These are phyloP conservation scores for Phellinidium pouzarii DNA, from an alignment of 1,284 basidiomycete species.

Conservation along the genomic window DNA sequence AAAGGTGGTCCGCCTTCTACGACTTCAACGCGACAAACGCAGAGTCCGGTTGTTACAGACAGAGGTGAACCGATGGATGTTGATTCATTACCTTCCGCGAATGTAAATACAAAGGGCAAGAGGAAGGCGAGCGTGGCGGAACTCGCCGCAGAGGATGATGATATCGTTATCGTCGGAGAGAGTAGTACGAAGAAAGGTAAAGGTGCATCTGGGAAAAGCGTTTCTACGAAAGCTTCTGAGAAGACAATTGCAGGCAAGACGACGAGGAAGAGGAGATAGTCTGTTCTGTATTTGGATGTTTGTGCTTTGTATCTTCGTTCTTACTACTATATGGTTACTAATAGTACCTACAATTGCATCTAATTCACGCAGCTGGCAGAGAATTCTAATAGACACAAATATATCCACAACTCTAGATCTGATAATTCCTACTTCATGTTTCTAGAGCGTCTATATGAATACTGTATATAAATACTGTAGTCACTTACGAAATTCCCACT, in stretches of 20 bases:
- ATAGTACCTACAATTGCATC: too few species aligned
- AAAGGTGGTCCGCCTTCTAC: conserved; percentile 13
- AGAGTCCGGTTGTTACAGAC: conserved; percentile 13
- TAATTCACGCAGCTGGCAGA: too few species aligned
- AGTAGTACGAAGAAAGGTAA: conserved; percentile 8
- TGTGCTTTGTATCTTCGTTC: neutral
- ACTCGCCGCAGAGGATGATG: conserved; percentile 5
- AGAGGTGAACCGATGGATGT: conserved; percentile 13
- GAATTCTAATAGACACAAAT: too few species aligned
- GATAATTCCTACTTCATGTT: too few species aligned
- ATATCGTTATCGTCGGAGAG: neutral
- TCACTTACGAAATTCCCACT: too few species aligned
- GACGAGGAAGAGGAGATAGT: conserved; percentile 10
- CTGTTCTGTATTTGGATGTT: neutral
- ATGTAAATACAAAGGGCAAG: conserved; percentile 1
- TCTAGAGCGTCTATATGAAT: too few species aligned
- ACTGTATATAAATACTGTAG: too few species aligned
- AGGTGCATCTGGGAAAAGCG: conserved; percentile 1
- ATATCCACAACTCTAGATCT: too few species aligned
- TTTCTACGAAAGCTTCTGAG: neutral
- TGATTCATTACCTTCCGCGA: neutral
- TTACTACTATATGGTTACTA: too few species aligned
- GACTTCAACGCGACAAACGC: conserved; percentile 12
- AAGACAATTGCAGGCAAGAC: conserved; percentile 6
- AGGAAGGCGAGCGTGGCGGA: conserved; percentile 13